Conservation (phyloP, 306 rosid species). For the Rubus parviflorus region DNA sequence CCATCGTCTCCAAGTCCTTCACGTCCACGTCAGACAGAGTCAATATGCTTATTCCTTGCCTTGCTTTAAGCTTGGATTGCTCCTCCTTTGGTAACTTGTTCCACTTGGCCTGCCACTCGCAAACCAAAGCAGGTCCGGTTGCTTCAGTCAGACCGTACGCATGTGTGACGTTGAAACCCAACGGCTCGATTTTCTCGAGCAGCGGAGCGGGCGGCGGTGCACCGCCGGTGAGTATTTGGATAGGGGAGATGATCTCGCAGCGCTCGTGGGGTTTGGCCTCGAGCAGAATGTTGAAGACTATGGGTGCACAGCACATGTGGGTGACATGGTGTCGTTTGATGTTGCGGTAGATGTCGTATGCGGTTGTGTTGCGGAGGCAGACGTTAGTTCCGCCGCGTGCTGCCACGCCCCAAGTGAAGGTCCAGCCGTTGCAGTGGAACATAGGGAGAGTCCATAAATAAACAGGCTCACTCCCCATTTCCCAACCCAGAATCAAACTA, state of each 20-base stretch:
- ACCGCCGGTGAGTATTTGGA: constrained; percentile 81
- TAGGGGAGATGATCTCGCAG: constrained; percentile 20
- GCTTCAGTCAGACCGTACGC: constrained; percentile 92
- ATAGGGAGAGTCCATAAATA: constrained; percentile 87
- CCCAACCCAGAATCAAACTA: constrained; percentile 73
- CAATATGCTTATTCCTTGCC: constrained; percentile 76
- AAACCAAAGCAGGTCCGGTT: constrained; percentile 83
- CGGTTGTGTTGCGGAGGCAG: constrained; percentile 58
- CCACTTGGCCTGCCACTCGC: constrained; percentile 90
- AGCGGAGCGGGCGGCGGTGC: constrained; percentile 79
- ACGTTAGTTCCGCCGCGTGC: constrained; percentile 90
- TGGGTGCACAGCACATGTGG: constrained; percentile 95
- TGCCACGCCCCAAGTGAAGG: constrained; percentile 91
- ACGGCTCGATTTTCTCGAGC: constrained; percentile 47
- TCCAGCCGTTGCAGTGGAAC: constrained; percentile 99
- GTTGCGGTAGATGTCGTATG: constrained; percentile 56
- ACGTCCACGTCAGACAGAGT: constrained; percentile 74
- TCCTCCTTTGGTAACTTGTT: constrained; percentile 35
- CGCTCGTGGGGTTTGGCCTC: constrained; percentile 46
- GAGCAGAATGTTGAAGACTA: constrained; percentile 64
- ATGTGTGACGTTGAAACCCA: constrained; percentile 87
- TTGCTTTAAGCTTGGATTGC: constrained; percentile 60
- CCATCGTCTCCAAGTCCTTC: constrained; percentile 61
- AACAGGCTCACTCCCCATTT: constrained; percentile 71
- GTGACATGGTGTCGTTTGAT: constrained; percentile 58